Conservation (phyloP, 257 asterid species). For the Linderniella brevidens region DNA sequence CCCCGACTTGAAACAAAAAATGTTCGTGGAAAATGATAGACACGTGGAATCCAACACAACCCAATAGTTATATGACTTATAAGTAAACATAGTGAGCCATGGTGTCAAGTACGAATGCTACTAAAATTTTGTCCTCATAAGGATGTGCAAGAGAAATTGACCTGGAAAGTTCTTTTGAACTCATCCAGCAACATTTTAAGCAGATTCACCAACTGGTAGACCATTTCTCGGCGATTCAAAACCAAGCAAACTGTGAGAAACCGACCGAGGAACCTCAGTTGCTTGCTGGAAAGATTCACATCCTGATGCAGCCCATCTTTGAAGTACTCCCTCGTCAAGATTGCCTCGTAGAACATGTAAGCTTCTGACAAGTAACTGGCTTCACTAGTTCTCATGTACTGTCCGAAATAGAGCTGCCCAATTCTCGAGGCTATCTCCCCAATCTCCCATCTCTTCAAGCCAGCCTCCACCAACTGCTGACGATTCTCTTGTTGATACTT, state of each 20-base stretch:
- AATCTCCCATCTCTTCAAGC: constrained; percentile 97
- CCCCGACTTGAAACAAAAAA: too few relatives aligned
- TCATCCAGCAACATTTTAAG: constrained; percentile 86
- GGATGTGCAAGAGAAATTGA: constrained; percentile 14
- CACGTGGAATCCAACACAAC: too few relatives aligned
- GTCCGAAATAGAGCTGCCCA: constrained; percentile 96
- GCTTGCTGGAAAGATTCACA: constrained; percentile 65
- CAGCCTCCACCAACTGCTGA: constrained; percentile 87
- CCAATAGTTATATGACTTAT: too few relatives aligned
- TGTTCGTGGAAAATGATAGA: too few relatives aligned
- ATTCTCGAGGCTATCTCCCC: constrained; percentile 97
- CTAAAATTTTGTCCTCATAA: neutral
- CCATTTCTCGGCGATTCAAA: constrained; percentile 69
- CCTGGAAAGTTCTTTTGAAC: constrained; percentile 88
- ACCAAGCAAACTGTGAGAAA: constrained; percentile 84
- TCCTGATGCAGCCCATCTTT: constrained; percentile 90
- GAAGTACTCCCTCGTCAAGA: constrained; percentile 82
- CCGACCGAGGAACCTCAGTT: constrained; percentile 82
- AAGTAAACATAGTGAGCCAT: too few relatives aligned
- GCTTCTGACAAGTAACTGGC: constrained; percentile 80
- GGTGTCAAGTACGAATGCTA: too few relatives aligned
- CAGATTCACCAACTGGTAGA: constrained; percentile 78
- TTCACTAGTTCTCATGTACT: constrained; percentile 98
- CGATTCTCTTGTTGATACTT: constrained; percentile 92
- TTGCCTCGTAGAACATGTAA: constrained; percentile 79